Percentiles rank a stretch among this genome's conserved stretches.
phyloP scores from a whole-genome alignment of 2,329 filamentous ascomycete species.

The Penicillium sp. region DNA sequence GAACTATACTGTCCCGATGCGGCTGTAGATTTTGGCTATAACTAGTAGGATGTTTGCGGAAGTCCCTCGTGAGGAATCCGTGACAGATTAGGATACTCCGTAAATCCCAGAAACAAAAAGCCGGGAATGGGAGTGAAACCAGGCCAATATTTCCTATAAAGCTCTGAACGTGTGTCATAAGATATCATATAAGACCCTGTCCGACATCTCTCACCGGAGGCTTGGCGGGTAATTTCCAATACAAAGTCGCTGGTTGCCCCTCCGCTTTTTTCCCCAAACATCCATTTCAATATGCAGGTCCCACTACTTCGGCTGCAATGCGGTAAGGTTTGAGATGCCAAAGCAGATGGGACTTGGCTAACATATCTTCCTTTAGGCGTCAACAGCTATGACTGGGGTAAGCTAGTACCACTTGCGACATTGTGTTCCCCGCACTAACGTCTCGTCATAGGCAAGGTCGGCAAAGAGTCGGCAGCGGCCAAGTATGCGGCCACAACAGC shows the following conservation, averaged over 20 bases:
- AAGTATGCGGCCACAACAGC: conserved; percentile 81
- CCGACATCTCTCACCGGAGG: conserved; percentile 15
- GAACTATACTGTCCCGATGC: not conserved
- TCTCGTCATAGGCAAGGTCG: conserved; percentile 62
- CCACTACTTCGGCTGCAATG: conserved; percentile 68
- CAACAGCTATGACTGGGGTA: conserved; percentile 97
- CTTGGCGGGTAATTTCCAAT: conserved; percentile 21
- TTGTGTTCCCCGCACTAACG: conserved; percentile 23
- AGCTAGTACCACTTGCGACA: conserved; percentile 22
- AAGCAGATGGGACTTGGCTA: not conserved
- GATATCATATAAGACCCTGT: not conserved
- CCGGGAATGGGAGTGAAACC: not conserved
- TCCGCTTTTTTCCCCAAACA: conserved; percentile 8
- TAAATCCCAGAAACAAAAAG: not conserved
- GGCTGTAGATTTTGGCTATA: not conserved
- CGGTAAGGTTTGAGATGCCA: conserved; percentile 38
- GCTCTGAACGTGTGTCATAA: not conserved
- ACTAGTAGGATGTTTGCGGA: not conserved
- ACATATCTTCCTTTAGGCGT: conserved; percentile 52
- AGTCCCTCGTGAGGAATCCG: not conserved
- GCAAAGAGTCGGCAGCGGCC: conserved; percentile 75
- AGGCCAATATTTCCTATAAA: not conserved
- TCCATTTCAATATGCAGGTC: conserved; percentile 53
- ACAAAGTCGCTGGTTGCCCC: conserved; percentile 12
- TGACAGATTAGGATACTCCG: not conserved